Percentiles rank a stretch among this genome's conserved stretches.
phyloP scores from a whole-genome alignment of 2,329 filamentous ascomycete species.

The Penicillium palitans region DNA sequence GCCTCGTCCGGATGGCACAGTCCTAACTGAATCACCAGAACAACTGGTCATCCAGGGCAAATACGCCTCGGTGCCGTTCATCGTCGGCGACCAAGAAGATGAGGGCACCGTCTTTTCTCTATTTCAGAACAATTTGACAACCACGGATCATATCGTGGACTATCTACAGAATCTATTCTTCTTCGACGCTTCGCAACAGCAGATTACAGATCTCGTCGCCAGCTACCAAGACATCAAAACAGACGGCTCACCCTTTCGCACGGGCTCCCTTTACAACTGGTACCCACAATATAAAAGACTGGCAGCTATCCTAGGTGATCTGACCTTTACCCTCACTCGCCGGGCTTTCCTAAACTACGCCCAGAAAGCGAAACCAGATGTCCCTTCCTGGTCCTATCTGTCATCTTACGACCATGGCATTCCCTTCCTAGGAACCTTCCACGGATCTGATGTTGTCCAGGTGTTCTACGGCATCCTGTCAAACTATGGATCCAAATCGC shows the following conservation, averaged over 20 bases:
- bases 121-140: constrained; percentile 68
- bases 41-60: constrained; percentile 53
- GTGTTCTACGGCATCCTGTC: constrained; percentile 66
- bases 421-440: constrained; percentile 73
- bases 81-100: constrained; percentile 75
- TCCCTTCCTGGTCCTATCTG: constrained; percentile 74
- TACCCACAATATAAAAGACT: constrained; percentile 78
- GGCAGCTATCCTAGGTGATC: constrained; percentile 72
- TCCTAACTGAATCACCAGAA: constrained; percentile 65
- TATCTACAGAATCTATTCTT: constrained; percentile 67
- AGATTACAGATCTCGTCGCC: constrained; percentile 58
- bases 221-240: constrained; percentile 61
- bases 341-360: constrained; percentile 61
- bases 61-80: constrained; percentile 62
- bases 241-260: constrained; percentile 71
- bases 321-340: constrained; percentile 71
- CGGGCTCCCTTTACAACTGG: constrained; percentile 65
- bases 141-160: constrained; percentile 56
- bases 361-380: constrained; percentile 51
- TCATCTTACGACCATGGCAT: constrained; percentile 70
- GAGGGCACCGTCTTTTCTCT: constrained; percentile 75
- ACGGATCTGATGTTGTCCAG: constrained; percentile 68
- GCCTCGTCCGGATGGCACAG: constrained; percentile 68
- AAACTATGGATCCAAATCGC: constrained; percentile 61
- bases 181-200: constrained; percentile 51